Evolutionary conservation across 768 basidiomycete species (phyloP).

Genomic region (Sporobolomyces roseus): DNA sequence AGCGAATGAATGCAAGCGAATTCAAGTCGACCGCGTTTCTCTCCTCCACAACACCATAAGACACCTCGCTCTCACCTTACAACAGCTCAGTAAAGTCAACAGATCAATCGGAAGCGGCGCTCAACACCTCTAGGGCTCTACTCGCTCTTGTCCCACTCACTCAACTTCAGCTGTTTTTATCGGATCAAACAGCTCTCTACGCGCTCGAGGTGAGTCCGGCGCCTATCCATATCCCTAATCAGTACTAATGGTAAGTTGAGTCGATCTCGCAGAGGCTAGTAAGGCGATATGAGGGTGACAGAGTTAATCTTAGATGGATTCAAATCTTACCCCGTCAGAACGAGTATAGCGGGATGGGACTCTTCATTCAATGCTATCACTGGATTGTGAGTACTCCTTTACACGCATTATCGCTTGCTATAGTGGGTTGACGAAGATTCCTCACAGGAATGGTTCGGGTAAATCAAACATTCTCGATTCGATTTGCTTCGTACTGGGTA

Average conservation of each 20-base stretch:
- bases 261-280: too few species aligned
- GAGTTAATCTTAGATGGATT: conserved; percentile 96
- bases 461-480: conserved; percentile 99
- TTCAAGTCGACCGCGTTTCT: too few species aligned
- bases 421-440: neutral
- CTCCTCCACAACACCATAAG: too few species aligned
- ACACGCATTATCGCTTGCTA: neutral
- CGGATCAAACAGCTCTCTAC: neutral
- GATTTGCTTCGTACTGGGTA: conserved; percentile 96
- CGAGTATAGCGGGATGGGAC: conserved; percentile 95
- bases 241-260: too few species aligned
- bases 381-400: conserved; percentile 43
- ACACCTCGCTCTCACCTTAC: too few species aligned
- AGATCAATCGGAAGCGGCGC: too few species aligned
- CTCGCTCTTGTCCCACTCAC: neutral
- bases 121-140: too few species aligned
- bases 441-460: conserved; percentile 70
- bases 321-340: conserved; percentile 91
- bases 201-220: neutral
- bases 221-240: too few species aligned
- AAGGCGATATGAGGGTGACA: conserved; percentile 96
- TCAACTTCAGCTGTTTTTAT: neutral
- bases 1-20: too few species aligned
- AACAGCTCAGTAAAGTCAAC: too few species aligned
- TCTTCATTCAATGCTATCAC: conserved; percentile 93